Evolutionary conservation across 2,329 filamentous ascomycete genomes (phyloP), one percentile per base, ranked within the genome.

Genomic region (Chaetomiaceae sp.): DNA sequence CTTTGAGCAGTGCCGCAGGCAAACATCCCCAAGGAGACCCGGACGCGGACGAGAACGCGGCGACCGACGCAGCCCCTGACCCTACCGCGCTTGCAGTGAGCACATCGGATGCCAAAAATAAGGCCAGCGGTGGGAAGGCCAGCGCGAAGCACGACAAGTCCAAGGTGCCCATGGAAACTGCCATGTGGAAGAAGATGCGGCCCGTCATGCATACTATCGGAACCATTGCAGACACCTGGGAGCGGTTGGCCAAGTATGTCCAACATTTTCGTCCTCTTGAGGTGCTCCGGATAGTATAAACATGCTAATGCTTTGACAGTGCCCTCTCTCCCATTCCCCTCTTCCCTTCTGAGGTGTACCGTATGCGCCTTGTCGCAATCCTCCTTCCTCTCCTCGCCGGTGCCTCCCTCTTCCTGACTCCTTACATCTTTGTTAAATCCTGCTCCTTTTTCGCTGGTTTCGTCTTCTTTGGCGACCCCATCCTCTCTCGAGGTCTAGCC

Each of bases 391-490:
- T 82, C 0, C 63, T 82, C 0, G 63, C 83, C 0, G 60, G 82
- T 0, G 58, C 69, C 2, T 82, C 81, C 0, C 63, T 79, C 3
- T 70, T 84, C 23, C 70, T 75, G 0, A 77, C 74, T 0, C 76
- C 81, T 0, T 82, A 86, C 57, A 73, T 80, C 65, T 70, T 85
- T 19, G 69, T 79, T 38, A 93, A 92, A 62, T 76, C 77, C 2
- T 66, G 78, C 2, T 84, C 81, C 0, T 85, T 93, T 47, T 72
- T 79, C 6, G 57, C 80, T n/a, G 89, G 89, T 0, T 82, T 91
- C 56, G 78, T 72, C 2, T 89, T 95, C 71, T 95, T 95, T 56
- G 87, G 86, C 1, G 85, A 92, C 53, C 89, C 89, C 0, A 60
- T 91, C 56, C 82, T 92, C 49, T 71, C 73, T 27, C 77, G 76